Percentiles rank a stretch among this genome's conserved stretches.
phyloP scores from a whole-genome alignment of 257 asterid species.

The Salvia rosmarinus region DNA sequence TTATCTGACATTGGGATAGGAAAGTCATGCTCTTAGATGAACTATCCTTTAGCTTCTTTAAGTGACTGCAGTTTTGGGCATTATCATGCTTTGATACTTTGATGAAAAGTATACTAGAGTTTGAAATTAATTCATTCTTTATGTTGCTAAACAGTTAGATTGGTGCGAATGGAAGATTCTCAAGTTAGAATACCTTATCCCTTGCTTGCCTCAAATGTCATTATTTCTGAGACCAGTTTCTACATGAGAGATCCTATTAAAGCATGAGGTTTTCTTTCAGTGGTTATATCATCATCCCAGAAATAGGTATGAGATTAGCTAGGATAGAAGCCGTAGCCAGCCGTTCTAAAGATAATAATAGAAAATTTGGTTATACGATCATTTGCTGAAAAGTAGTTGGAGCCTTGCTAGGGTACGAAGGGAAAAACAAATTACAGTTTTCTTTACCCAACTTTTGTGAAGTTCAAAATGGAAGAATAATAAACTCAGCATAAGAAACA shows the following conservation, averaged over 20 bases:
- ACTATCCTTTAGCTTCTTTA: not conserved
- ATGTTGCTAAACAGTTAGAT: not conserved
- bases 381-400: not conserved
- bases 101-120: slow-evolving; percentile 13
- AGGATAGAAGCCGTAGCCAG: not conserved
- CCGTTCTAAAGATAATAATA: slow-evolving; percentile 1
- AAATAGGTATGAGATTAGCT: not conserved
- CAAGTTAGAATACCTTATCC: not conserved
- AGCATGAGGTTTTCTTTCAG: not conserved
- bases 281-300: not conserved
- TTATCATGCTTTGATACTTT: not conserved
- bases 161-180: not conserved
- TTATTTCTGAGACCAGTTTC: not conserved
- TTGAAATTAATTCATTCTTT: not conserved
- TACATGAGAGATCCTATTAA: not conserved
- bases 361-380: not conserved
- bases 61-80: not conserved
- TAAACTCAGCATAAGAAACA: slow-evolving; percentile 4
- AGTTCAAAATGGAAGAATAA: slow-evolving; percentile 8
- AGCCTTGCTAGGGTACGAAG: not conserved
- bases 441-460: not conserved
- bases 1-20: not conserved
- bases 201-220: not conserved
- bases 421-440: not conserved
- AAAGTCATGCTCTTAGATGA: slow-evolving; percentile 11